Evolutionary conservation across 2,329 filamentous ascomycete genomes (phyloP), one percentile per base, ranked within the genome.

Genomic region (Cladobotryum protrusum): DNA sequence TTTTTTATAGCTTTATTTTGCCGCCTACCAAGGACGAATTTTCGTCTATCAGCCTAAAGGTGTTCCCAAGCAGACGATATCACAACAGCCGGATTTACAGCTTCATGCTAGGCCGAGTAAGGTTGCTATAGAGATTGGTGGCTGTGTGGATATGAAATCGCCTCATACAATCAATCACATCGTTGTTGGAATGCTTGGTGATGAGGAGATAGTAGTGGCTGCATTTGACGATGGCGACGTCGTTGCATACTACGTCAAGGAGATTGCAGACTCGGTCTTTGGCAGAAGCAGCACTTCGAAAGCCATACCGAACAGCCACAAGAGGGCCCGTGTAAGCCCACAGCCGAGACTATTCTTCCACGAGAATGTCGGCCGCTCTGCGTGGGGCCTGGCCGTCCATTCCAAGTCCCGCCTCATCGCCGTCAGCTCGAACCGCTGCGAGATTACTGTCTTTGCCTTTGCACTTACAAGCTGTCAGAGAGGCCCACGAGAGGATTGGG

Each of bases 381-480:
- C 91, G 2, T 99, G 93, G 93, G 93, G 92, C 0, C 68, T 96
- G 43, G 86, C 89, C 7, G 77, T 96, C 11, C 92, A 97, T 64
- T 77, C 81, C 54, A 72, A 83, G 54, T 89, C 88, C n/a, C 82
- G 91, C 0, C 72, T 96, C 54, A 86, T 99, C 54, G 93, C 92
- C 1, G 85, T 95, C 36, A 88, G 87, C 58, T 83, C 87, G 0
- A 99, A 99, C 63, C 79, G 76, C 4, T 62, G 63, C 46, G 75
- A 78, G 54, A 67, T 78, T 6, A 76, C 71, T 1, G 72, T 82
- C 1, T 82, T 81, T 57, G 75, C 74, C 1, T 72, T 74, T 55
- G 73, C 72, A 5, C 60, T 74, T 42, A 53, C 60, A 42, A 15
- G 39, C 34, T 20, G 45, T 24, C 55, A 33, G 40, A 41, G 48